Conservation (phyloP, 2,329 filamentous ascomycete genomes). For the Gnomoniopsis sp. region DNA sequence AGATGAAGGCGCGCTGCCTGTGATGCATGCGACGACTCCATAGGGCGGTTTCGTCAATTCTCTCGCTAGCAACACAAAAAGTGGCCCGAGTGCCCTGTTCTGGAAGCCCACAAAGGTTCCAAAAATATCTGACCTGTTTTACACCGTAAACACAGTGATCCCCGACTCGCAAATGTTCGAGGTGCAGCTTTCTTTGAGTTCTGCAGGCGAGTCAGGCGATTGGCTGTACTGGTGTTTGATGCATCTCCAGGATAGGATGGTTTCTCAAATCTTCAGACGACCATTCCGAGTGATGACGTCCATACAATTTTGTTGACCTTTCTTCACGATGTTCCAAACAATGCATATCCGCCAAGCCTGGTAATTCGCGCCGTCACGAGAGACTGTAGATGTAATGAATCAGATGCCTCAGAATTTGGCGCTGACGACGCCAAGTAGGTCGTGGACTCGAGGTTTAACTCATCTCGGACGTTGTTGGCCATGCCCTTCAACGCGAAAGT, state of each 20-base stretch:
- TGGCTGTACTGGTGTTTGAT: not conserved
- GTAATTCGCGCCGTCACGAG: not conserved
- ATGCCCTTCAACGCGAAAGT: no score
- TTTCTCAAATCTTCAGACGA: not conserved
- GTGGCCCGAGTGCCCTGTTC: not conserved
- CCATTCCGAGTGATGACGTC: not conserved
- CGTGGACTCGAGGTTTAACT: not conserved
- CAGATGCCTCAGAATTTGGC: not conserved
- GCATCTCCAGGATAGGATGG: constrained; percentile 10
- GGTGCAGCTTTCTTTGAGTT: not conserved
- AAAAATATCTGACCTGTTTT: not conserved
- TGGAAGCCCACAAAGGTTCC: not conserved
- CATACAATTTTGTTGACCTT: not conserved
- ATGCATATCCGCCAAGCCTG: not conserved
- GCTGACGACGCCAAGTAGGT: not conserved
- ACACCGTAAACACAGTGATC: not conserved
- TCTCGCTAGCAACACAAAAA: no score
- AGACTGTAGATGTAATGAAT: not conserved
- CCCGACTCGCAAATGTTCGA: not conserved
- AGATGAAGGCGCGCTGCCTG: not conserved
- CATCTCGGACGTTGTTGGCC: not conserved
- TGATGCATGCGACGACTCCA: no score
- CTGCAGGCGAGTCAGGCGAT: not conserved
- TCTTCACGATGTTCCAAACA: not conserved
- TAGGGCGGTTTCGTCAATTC: no score